These are phyloP conservation scores for Diplocarpon rosae DNA, from an alignment of 2,329 filamentous ascomycete species.

Conservation along the genomic window DNA sequence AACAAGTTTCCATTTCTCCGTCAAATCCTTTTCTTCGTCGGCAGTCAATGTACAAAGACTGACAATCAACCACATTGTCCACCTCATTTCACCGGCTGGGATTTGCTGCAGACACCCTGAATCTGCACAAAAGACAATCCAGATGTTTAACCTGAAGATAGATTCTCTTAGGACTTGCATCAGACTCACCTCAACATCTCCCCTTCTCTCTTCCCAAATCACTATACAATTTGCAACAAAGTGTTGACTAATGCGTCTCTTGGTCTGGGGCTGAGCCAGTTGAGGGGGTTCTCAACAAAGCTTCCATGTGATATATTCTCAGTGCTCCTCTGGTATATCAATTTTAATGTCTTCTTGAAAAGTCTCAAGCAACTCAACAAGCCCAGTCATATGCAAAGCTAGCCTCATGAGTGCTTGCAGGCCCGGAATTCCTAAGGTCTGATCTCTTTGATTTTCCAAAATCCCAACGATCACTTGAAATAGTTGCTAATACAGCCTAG, in stretches of 20 bases:
- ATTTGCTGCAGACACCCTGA: slow-evolving; percentile 13
- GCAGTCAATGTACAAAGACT: slow-evolving; percentile 6
- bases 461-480: too few relatives aligned
- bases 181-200: background rate
- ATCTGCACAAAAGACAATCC: slow-evolving; percentile 1
- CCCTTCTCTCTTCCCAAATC: background rate
- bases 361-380: background rate
- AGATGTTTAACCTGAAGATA: background rate
- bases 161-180: background rate
- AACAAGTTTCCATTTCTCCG: too few relatives aligned
- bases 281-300: slow-evolving; percentile 7
- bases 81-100: background rate
- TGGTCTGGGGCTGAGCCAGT: background rate
- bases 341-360: background rate
- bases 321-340: background rate
- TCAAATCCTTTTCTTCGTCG: background rate
- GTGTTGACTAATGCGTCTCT: background rate
- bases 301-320: background rate
- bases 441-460: too few relatives aligned
- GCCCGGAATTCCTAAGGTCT: too few relatives aligned
- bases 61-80: slow-evolving; percentile 3
- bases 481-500: too few relatives aligned
- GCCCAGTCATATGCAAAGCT: background rate
- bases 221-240: background rate
- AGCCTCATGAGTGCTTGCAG: too few relatives aligned